Evolutionary conservation across 371 early-diverging fungal genomes (phyloP).

Genomic region (Syncephalis plumigaleata): DNA sequence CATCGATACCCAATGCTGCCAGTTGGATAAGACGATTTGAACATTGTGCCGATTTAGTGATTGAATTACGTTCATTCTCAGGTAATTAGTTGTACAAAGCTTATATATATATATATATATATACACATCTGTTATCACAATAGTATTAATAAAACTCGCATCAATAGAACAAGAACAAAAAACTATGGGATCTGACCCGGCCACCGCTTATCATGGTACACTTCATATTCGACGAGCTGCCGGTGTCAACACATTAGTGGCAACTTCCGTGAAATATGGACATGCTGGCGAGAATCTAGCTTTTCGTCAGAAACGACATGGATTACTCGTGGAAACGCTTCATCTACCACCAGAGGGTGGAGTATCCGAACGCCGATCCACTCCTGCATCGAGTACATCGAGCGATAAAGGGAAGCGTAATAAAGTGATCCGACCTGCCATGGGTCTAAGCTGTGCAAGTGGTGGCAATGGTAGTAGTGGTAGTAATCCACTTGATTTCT

Average conservation of each 20-base stretch:
- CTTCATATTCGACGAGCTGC: conserved; percentile 72
- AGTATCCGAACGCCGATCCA: conserved; percentile 40
- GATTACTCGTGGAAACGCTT: conserved; percentile 81
- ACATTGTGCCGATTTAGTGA: conserved; percentile 67
- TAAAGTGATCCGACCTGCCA: too few relatives aligned
- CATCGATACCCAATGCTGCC: conserved; percentile 16
- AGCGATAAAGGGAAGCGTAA: too few relatives aligned
- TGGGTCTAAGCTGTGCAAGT: too few relatives aligned
- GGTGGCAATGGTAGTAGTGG: too few relatives aligned
- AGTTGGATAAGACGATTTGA: conserved; percentile 53
- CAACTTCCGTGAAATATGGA: conserved; percentile 42
- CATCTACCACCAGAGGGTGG: conserved; percentile 88
- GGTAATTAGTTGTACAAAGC: conserved; percentile 23
- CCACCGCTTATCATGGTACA: conserved; percentile 73
- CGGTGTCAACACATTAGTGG: conserved; percentile 54
- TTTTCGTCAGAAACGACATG: conserved; percentile 69
- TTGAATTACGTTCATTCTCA: conserved; percentile 86
- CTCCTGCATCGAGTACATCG: conserved; percentile 4
- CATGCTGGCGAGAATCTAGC: conserved; percentile 45
- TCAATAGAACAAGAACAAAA: neutral
- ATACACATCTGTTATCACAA: too few relatives aligned
- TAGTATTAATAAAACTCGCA: too few relatives aligned
- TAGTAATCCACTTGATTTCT: too few relatives aligned
- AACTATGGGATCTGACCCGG: conserved; percentile 15
- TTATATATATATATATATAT: neutral